Evolutionary conservation across 2,329 filamentous ascomycete species (phyloP), one percentile per base, ranked within the genome.

Genomic region (Hypoxylon sp.): DNA sequence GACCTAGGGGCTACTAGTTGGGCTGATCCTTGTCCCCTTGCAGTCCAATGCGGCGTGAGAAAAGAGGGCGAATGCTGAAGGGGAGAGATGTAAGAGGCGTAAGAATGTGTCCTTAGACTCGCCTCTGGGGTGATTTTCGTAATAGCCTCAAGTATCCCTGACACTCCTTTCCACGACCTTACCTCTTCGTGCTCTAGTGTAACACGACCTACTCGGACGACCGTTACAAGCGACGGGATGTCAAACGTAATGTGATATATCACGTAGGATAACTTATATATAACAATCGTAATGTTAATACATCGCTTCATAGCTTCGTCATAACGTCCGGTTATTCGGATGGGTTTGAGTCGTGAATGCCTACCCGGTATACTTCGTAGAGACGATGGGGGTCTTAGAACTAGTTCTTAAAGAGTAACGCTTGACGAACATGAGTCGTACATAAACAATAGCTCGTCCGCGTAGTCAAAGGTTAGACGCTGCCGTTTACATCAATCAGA

Each of bases 31-130:
- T 26, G 47, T 46, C 24, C 55, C 26, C 57, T 42, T 44, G 17
- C 35, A 35, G 59, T 66, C 68, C 63, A 71, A 71, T 69, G 52
- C 35, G 53, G 55, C 63, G 59, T n/a, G 26, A 44, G 19, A 29
- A 54, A 59, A 29, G 37, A 42, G 52, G 62, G 58, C 37, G 58
- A 52, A 53, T 66, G 68, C 17, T 58, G 3, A 44, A 68, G 48
- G 42, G 42, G 5, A 29, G 51, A 58, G 59, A 62, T 69, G 48
- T 67, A 71, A 71, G 63, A 69, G 68, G 59, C 48, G 59, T 42
- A 61, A 63, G 26, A 44, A 10, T 35, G 19, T 46, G 54, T 8
- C 26, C 37, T 17, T 24, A 31, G 35, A 47, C 48, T 24, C 31
- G 52, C 33, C 48, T 50, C 48, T 29, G 26, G 33, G 48, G 50